A percentile compares a stretch with the other conserved stretches of the same genome.
Conservation (phyloP, 2,329 filamentous ascomycete genomes). For the Fusarium guadeloupense region DNA sequence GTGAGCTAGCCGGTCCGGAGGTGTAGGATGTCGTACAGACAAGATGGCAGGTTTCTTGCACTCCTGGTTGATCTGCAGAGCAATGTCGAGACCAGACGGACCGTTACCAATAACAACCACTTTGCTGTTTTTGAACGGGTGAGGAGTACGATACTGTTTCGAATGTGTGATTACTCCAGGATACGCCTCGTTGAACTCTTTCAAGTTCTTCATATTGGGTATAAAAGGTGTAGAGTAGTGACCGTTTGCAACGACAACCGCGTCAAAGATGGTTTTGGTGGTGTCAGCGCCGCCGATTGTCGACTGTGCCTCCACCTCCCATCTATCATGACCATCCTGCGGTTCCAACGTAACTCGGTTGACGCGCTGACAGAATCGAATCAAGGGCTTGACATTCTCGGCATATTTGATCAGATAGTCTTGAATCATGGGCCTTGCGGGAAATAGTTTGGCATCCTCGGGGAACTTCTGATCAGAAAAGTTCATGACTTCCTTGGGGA, state of each 20-base stretch:
- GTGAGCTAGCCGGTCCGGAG: slow-evolving; percentile 56
- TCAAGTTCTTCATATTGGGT: slow-evolving; percentile 69
- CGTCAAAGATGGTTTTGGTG: slow-evolving; percentile 69
- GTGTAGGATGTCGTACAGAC: slow-evolving; percentile 65
- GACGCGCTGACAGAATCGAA: slow-evolving; percentile 77
- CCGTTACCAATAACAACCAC: slow-evolving; percentile 86
- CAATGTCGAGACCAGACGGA: slow-evolving; percentile 86
- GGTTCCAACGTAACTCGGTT: slow-evolving; percentile 58
- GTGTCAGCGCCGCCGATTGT: slow-evolving; percentile 55
- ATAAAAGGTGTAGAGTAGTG: slow-evolving; percentile 77
- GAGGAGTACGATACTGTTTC: slow-evolving; percentile 78
- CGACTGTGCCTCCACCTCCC: slow-evolving; percentile 68
- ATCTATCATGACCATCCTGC: slow-evolving; percentile 55
- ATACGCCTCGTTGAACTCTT: slow-evolving; percentile 66
- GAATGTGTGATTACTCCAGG: slow-evolving; percentile 75
- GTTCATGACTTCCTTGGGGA: slow-evolving; percentile 81
- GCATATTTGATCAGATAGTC: slow-evolving; percentile 79
- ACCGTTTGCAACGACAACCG: slow-evolving; percentile 78
- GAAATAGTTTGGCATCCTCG: slow-evolving; percentile 74
- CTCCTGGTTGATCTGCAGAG: slow-evolving; percentile 73
- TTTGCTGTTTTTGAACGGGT: slow-evolving; percentile 72
- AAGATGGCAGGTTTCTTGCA: slow-evolving; percentile 70
- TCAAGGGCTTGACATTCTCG: slow-evolving; percentile 69
- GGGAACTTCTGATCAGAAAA: slow-evolving; percentile 78
- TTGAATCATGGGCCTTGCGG: slow-evolving; percentile 74